Conservation (phyloP, 345 rosid genomes). For the Tarenaya hassleriana region DNA sequence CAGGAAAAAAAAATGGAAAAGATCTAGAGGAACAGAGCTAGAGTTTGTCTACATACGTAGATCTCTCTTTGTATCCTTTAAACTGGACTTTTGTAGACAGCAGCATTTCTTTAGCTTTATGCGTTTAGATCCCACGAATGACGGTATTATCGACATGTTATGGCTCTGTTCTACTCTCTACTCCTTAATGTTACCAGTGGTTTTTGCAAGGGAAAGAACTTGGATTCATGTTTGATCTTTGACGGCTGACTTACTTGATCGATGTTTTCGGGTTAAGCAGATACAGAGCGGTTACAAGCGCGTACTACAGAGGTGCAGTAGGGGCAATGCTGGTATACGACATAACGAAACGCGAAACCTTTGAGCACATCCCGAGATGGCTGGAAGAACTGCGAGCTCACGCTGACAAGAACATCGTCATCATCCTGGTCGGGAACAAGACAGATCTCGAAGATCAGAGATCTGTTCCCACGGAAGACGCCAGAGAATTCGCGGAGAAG, state of each 20-base stretch:
- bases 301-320: constrained; percentile 84
- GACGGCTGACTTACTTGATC: not conserved
- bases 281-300: constrained; percentile 82
- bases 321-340: constrained; percentile 86
- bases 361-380: constrained; percentile 85
- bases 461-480: constrained; percentile 56
- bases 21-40: not conserved
- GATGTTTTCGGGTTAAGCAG: constrained; percentile 26
- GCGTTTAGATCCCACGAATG: not conserved
- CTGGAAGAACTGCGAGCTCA: constrained; percentile 71
- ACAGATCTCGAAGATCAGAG: constrained; percentile 62
- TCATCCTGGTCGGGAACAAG: constrained; percentile 69
- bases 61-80: not conserved
- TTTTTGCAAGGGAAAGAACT: not conserved
- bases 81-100: not conserved
- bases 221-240: not conserved
- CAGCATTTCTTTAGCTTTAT: not conserved
- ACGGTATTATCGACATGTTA: not conserved
- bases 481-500: constrained; percentile 71
- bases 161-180: not conserved
- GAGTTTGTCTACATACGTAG: not conserved
- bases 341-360: constrained; percentile 60
- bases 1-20: not conserved
- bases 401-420: constrained; percentile 78
- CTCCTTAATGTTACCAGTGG: not conserved